Conservation (phyloP, 176 grass and related monocot genomes). For the Rhynchospora pubera region DNA sequence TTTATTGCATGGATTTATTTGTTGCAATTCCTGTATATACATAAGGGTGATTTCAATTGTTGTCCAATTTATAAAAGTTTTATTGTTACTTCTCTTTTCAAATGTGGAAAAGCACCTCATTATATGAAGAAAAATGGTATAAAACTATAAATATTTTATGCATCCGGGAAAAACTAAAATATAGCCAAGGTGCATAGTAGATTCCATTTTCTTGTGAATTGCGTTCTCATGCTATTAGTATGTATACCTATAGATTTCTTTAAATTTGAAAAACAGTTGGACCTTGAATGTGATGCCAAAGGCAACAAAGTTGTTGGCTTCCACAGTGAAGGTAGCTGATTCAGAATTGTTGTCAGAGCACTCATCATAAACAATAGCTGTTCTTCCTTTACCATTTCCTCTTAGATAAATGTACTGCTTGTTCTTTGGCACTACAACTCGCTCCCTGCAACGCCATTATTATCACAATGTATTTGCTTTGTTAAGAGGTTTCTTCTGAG, state of each 20-base stretch:
- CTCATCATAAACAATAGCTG: conserved; percentile 54
- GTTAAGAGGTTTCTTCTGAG: neutral
- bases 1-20: neutral
- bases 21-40: neutral
- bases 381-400: conserved; percentile 71
- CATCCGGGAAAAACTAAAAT: neutral
- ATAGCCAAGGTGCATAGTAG: neutral
- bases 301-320: conserved; percentile 53
- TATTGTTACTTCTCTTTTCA: neutral
- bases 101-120: neutral
- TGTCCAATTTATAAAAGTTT: neutral
- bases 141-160: neutral
- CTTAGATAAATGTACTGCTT: conserved; percentile 79
- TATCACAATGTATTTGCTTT: neutral
- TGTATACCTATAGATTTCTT: neutral
- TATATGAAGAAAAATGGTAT: neutral
- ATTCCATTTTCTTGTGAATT: too few species aligned
- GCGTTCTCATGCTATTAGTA: too few species aligned
- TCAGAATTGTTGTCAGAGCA: conserved; percentile 39
- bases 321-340: conserved; percentile 56
- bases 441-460: conserved; percentile 34
- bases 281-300: conserved; percentile 89
- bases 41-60: neutral
- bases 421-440: conserved; percentile 52
- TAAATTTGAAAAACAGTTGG: neutral